phyloP scores from a whole-genome alignment of 306 rosid genomes.

The Medicago ruthenica region DNA sequence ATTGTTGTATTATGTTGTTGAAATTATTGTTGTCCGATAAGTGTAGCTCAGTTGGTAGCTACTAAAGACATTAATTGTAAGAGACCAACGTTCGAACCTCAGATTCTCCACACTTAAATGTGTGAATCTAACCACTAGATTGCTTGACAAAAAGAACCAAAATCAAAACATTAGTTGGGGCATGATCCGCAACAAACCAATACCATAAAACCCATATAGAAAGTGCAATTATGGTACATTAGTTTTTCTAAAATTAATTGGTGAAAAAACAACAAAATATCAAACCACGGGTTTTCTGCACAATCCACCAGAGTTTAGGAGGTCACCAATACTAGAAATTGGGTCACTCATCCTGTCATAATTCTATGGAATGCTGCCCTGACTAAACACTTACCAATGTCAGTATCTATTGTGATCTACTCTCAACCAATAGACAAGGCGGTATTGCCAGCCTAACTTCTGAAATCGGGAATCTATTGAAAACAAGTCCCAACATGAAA shows the following conservation, averaged over 20 bases:
- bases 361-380: conserved; percentile 38
- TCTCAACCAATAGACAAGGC: conserved; percentile 55
- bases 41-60: too few relatives aligned
- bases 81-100: too few relatives aligned
- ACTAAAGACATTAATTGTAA: too few relatives aligned
- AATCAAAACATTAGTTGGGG: background rate
- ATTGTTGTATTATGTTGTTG: too few relatives aligned
- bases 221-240: conserved; percentile 31
- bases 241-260: conserved; percentile 37
- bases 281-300: conserved; percentile 69
- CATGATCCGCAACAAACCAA: conserved; percentile 21
- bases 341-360: conserved; percentile 56
- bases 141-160: too few relatives aligned
- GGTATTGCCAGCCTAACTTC: conserved; percentile 50
- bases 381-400: conserved; percentile 44
- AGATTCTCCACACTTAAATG: too few relatives aligned
- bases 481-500: conserved; percentile 57
- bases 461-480: conserved; percentile 51
- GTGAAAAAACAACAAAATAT: conserved; percentile 35
- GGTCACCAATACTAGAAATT: conserved; percentile 54
- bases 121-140: too few relatives aligned
- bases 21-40: too few relatives aligned
- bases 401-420: conserved; percentile 25
- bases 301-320: conserved; percentile 66
- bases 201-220: conserved; percentile 7